Evolutionary conservation across 2,329 filamentous ascomycete genomes (phyloP).

Genomic region (Fusarium sp.): DNA sequence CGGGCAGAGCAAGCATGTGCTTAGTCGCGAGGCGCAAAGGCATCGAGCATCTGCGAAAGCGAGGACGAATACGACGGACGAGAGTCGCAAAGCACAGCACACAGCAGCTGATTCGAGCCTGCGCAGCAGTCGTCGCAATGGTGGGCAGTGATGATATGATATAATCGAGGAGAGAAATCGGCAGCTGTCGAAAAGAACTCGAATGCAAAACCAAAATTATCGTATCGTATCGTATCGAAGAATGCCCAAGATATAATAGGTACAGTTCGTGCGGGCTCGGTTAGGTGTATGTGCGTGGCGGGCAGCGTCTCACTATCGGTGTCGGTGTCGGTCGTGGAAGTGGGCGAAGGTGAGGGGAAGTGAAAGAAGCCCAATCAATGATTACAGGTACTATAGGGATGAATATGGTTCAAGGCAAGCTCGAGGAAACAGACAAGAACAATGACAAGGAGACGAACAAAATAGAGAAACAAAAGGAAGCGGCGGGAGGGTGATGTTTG

Average conservation of each 20-base stretch:
- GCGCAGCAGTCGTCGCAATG: constrained; percentile 15
- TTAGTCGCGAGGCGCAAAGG: constrained; percentile 32
- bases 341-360: constrained; percentile 1
- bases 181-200: not conserved
- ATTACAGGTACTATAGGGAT: constrained; percentile 23
- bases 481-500: constrained; percentile 23
- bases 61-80: constrained; percentile 7
- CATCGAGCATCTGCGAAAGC: constrained; percentile 33
- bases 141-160: not conserved
- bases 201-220: not conserved
- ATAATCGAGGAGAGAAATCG: not conserved
- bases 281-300: not conserved
- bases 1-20: constrained; percentile 43
- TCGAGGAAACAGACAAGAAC: constrained; percentile 1
- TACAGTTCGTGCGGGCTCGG: constrained; percentile 9
- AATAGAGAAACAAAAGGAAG: constrained; percentile 14
- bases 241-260: constrained; percentile 9
- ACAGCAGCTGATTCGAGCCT: not conserved
- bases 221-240: constrained; percentile 21
- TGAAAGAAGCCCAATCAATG: constrained; percentile 9
- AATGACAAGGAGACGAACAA: constrained; percentile 16
- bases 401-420: constrained; percentile 13
- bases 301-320: not conserved
- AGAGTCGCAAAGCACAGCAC: constrained; percentile 4
- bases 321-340: constrained; percentile 9